Evolutionary conservation across 208 protist species (phyloP).

Genomic region (Naegleria gruberi): DNA sequence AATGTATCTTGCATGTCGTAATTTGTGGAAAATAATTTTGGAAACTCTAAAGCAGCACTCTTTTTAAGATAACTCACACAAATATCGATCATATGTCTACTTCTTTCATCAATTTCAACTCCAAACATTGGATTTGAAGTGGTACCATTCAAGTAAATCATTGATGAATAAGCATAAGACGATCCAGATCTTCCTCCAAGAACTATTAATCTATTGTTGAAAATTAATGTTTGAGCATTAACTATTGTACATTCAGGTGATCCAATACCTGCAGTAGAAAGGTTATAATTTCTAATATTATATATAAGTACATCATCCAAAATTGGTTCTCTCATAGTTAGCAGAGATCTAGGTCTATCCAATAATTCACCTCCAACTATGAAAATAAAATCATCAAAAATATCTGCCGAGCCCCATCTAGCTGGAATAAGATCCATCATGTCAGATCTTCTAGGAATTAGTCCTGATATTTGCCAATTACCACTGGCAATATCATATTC

Average conservation of each 20-base stretch:
- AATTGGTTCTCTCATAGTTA: not conserved
- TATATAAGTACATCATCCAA: not conserved
- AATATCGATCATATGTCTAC: not conserved
- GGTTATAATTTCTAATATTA: not conserved
- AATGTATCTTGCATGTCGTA: not conserved
- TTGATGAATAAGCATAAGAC: not conserved
- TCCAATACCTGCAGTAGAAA: not conserved
- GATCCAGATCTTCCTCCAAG: not conserved
- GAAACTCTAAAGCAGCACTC: not conserved
- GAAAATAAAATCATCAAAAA: slow-evolving; percentile 17
- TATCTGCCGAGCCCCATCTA: not conserved
- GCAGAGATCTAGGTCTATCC: not conserved
- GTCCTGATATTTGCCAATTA: not conserved
- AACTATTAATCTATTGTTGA: not conserved
- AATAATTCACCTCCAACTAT: not conserved
- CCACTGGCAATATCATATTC: not conserved
- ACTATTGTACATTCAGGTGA: not conserved
- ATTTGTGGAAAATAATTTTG: not conserved
- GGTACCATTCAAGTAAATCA: not conserved
- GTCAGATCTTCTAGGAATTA: not conserved
- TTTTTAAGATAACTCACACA: not conserved
- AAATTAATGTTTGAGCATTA: not conserved
- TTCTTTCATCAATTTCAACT: not conserved
- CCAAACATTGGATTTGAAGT: not conserved
- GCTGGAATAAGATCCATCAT: not conserved